Evolutionary conservation across 371 early-diverging fungal genomes (phyloP).

Genomic region (Rhizomucor miehei): DNA sequence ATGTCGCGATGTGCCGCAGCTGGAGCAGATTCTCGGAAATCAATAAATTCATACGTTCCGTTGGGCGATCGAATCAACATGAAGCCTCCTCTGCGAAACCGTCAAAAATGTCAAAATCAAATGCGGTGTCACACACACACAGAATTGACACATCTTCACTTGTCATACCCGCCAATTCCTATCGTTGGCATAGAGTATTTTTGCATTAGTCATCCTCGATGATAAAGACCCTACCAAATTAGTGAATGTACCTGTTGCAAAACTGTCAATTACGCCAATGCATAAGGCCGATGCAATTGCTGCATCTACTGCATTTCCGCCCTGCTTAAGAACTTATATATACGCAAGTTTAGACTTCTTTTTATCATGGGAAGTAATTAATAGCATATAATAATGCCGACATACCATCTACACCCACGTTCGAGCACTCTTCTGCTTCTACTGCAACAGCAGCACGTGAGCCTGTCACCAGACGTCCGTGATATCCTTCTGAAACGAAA

Average conservation of each 20-base stretch:
- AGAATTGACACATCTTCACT: not conserved
- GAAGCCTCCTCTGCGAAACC: slow-evolving; percentile 87
- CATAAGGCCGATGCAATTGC: slow-evolving; percentile 93
- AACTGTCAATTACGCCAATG: slow-evolving; percentile 91
- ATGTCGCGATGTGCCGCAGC: slow-evolving; percentile 66
- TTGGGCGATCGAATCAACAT: slow-evolving; percentile 81
- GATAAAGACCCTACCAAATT: slow-evolving; percentile 22
- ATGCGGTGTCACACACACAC: no score
- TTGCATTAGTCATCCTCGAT: not conserved
- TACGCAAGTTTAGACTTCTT: not conserved
- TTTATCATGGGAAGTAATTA: not conserved
- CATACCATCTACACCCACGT: slow-evolving; percentile 78
- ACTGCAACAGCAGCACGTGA: slow-evolving; percentile 79
- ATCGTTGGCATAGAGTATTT: not conserved
- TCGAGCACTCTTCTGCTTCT: slow-evolving; percentile 81
- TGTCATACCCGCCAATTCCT: slow-evolving; percentile 46
- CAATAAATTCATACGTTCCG: slow-evolving; percentile 60
- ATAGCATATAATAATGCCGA: not conserved
- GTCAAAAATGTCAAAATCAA: slow-evolving; percentile 5
- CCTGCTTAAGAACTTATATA: slow-evolving; percentile 70
- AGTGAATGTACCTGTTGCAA: slow-evolving; percentile 85
- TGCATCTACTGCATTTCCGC: slow-evolving; percentile 97
- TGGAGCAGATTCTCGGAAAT: slow-evolving; percentile 94
- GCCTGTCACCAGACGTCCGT: slow-evolving; percentile 29
- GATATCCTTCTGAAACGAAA: slow-evolving; percentile 3